Evolutionary conservation across 2,329 filamentous ascomycete genomes (phyloP).

Genomic region (Chlorencoelia australis): DNA sequence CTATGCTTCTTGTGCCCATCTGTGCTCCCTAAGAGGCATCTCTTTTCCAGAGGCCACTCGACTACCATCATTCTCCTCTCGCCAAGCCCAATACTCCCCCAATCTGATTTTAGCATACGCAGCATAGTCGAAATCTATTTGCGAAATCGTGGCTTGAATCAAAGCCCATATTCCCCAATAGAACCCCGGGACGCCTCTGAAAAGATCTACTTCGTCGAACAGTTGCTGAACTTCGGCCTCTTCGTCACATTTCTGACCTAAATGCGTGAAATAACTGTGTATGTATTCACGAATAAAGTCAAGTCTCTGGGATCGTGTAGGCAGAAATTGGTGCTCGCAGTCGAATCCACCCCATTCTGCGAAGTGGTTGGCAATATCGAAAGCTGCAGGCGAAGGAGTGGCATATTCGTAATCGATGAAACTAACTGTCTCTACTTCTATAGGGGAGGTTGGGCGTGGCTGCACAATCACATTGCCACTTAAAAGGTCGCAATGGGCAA

Average conservation of each 20-base stretch:
- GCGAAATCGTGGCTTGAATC: slow-evolving; percentile 87
- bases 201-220: slow-evolving; percentile 73
- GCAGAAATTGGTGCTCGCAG: slow-evolving; percentile 79
- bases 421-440: slow-evolving; percentile 44
- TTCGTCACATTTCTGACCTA: slow-evolving; percentile 35
- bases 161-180: slow-evolving; percentile 90
- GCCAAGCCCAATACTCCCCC: slow-evolving; percentile 90
- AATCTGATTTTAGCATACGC: slow-evolving; percentile 78
- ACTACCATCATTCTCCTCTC: slow-evolving; percentile 58
- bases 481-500: slow-evolving; percentile 92
- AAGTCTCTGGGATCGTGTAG: slow-evolving; percentile 64
- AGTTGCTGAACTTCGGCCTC: slow-evolving; percentile 59
- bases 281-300: slow-evolving; percentile 82
- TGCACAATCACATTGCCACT: slow-evolving; percentile 91
- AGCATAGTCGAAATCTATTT: slow-evolving; percentile 96
- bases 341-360: slow-evolving; percentile 97
- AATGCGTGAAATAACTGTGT: slow-evolving; percentile 54
- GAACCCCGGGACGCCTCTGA: slow-evolving; percentile 82
- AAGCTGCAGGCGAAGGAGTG: slow-evolving; percentile 84
- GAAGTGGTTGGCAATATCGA: slow-evolving; percentile 96
- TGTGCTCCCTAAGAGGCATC: slow-evolving; percentile 63
- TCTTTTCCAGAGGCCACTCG: slow-evolving; percentile 44
- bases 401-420: slow-evolving; percentile 99
- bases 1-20: slow-evolving; percentile 46
- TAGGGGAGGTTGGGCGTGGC: slow-evolving; percentile 33